These are phyloP conservation scores for Apodospora peruviana DNA, from an alignment of 495 filamentous ascomycete species.

Conservation along the genomic window DNA sequence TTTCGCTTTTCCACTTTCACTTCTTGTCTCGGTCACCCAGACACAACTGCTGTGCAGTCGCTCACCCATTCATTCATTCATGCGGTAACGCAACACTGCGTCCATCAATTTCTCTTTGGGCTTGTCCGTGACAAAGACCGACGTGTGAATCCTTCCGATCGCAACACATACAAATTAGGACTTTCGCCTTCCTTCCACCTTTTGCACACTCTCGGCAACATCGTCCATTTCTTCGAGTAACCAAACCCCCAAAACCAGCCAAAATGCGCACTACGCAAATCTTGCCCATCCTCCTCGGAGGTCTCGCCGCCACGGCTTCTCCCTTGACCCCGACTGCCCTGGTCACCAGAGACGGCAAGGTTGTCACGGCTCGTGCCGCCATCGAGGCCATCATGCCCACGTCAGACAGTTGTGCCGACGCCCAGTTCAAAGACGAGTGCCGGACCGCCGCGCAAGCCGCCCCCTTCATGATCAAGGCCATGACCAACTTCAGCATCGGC, in stretches of 20 bases:
- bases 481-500: conserved; percentile 27
- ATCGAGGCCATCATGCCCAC: conserved; percentile 44
- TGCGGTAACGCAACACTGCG: too few species aligned
- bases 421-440: conserved; percentile 52
- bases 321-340: too few species aligned
- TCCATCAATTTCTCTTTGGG: too few species aligned
- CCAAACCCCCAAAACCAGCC: neutral
- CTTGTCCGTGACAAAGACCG: too few species aligned
- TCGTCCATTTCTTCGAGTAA: neutral
- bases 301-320: conserved; percentile 2
- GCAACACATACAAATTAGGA: too few species aligned
- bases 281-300: conserved; percentile 8
- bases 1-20: too few species aligned
- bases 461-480: conserved; percentile 31
- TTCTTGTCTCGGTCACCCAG: too few species aligned
- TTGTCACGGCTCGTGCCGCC: conserved; percentile 35
- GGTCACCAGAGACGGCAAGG: neutral
- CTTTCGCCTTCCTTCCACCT: too few species aligned
- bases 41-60: too few species aligned
- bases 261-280: conserved; percentile 6
- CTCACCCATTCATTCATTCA: too few species aligned
- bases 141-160: too few species aligned
- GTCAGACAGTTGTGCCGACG: conserved; percentile 39
- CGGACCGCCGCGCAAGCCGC: conserved; percentile 59
- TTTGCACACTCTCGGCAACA: neutral